A percentile compares a stretch with the other conserved stretches of the same genome.
phyloP scores from a whole-genome alignment of 805 yeast genomes.

The Suhomyces xylopsoci region DNA sequence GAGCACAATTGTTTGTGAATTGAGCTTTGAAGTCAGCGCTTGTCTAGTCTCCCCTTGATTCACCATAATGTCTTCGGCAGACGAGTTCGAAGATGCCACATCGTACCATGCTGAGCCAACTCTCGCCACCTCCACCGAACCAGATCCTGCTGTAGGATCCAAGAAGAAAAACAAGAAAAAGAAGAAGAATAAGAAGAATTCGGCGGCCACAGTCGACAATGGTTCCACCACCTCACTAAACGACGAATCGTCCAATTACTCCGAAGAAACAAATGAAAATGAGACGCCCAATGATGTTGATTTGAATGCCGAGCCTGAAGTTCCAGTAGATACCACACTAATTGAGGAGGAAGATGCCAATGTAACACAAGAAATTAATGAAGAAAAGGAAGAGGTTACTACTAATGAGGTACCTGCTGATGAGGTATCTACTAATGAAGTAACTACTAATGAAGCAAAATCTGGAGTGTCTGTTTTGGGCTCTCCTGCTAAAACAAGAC shows the following conservation, averaged over 20 bases:
- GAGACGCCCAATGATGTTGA: neutral
- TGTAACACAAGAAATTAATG: conserved; percentile 1
- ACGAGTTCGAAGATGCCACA: conserved; percentile 22
- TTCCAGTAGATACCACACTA: neutral
- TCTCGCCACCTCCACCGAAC: neutral
- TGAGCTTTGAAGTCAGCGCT: neutral
- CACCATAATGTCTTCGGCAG: conserved; percentile 15
- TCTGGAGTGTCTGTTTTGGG: neutral
- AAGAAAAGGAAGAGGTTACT: neutral
- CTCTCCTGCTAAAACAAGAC: conserved; percentile 1
- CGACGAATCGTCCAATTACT: conserved; percentile 1
- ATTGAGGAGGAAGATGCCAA: neutral
- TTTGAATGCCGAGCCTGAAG: neutral
- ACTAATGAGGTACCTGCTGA: neutral
- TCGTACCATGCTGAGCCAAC: conserved; percentile 1
- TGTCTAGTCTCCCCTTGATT: neutral
- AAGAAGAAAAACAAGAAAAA: conserved; percentile 7
- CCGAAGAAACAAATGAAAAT: neutral
- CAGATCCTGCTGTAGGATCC: neutral
- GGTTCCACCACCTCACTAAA: conserved; percentile 1
- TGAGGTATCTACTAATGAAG: neutral
- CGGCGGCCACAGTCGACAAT: neutral
- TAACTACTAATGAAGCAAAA: neutral
- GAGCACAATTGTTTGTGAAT: neutral
- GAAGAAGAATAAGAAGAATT: conserved; percentile 1